Evolutionary conservation across 1,139 yeast genomes (phyloP), one percentile per base, ranked within the genome.

Genomic region (Komagataea norvegica): DNA sequence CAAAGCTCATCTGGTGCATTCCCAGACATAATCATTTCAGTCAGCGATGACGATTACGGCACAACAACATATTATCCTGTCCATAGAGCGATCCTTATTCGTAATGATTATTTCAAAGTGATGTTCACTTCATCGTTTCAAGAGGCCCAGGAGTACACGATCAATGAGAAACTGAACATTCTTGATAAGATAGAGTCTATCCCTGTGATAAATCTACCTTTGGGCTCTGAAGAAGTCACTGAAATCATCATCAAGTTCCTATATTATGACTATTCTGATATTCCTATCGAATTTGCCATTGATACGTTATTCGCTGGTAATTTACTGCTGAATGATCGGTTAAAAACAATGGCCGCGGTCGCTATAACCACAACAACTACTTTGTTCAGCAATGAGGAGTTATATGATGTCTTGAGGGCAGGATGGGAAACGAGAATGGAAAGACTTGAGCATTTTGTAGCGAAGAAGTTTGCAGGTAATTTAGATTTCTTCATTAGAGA

Each of bases 361-460:
- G 62, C 70, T 2, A 65, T 83, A 29, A 72, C 83, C 0, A 68
- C 73, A 21, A 49, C 64, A 32, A 52, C 29, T 43, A 51, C 14
- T 40, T 26, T 51, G 23, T 36, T 59, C 38, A 31, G 63, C 44
- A 31, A 47, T 40, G 36, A 66, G 37, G 61, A 74, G 25, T 63
- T 77, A 1, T 81, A 67, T 52, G 83, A 79, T 25, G 62, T 82
- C 14, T 58, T 84, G 14, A 60, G 77, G 34, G 71, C 79, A 1
- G 78, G 84, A 0, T 84, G 94, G 93, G 72, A 70, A 25, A 72
- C 83, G 1, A 62, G 80, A 30, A 64, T 81, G 41, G 84, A 78
- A 40, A 66, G 84, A 37, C 55, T 84, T 23, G 93, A 83, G 51
- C 77, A 74, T 30, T 75, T 68, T 51, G 74, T 74, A 3, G 83